Percentiles rank a stretch among this genome's conserved stretches.
phyloP scores from a whole-genome alignment of 768 basidiomycete genomes.

The Auricularia auricula-judae region DNA sequence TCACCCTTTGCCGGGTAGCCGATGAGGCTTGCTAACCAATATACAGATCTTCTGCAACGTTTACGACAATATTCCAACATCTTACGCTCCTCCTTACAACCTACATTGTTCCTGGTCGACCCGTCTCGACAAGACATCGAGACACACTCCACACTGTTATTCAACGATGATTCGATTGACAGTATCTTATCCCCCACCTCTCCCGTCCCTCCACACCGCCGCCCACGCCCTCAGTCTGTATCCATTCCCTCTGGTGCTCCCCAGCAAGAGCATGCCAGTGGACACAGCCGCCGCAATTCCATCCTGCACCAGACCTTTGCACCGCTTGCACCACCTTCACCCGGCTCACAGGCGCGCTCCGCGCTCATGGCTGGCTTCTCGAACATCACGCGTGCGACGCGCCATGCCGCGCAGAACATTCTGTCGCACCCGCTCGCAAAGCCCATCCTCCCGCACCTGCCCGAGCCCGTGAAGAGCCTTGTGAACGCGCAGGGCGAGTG shows the following conservation, averaged over 20 bases:
- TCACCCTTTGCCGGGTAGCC: too few relatives aligned
- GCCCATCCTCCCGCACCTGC: constrained; percentile 91
- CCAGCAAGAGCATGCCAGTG: not conserved
- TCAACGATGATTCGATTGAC: constrained; percentile 79
- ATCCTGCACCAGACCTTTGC: constrained; percentile 64
- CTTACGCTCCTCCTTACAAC: constrained; percentile 75
- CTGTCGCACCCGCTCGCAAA: constrained; percentile 92
- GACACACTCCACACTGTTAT: constrained; percentile 74
- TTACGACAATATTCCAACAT: constrained; percentile 70
- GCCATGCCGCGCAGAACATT: constrained; percentile 89
- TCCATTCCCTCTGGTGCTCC: constrained; percentile 12
- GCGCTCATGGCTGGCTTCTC: constrained; percentile 91
- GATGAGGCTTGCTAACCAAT: not conserved
- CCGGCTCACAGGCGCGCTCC: constrained; percentile 56
- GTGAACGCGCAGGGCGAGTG: constrained; percentile 85
- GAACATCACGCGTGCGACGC: constrained; percentile 84
- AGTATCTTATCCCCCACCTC: constrained; percentile 78
- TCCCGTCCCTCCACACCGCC: constrained; percentile 73
- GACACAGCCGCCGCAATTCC: constrained; percentile 55
- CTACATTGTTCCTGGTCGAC: constrained; percentile 81
- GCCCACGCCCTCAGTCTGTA: constrained; percentile 52
- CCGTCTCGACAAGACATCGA: constrained; percentile 90
- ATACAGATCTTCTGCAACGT: constrained; percentile 66
- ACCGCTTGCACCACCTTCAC: constrained; percentile 36
- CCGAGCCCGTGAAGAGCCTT: constrained; percentile 83